Evolutionary conservation across 1,139 yeast genomes (phyloP), one percentile per base, ranked within the genome.

Genomic region (Saccharomyces hybrid): DNA sequence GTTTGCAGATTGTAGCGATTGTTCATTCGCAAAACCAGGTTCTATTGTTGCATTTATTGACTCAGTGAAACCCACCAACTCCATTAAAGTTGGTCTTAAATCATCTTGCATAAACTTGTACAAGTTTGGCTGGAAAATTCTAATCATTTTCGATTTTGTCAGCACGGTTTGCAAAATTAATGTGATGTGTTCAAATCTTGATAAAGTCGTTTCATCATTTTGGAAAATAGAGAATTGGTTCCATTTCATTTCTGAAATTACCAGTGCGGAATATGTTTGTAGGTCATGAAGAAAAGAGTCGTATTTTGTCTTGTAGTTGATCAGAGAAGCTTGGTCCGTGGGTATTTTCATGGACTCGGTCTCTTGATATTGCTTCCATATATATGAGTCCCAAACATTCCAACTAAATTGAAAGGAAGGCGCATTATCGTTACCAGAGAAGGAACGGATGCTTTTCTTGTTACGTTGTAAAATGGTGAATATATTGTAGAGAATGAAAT

Each of bases 361-460:
- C n/a, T 55, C 53, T 23, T 48, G 26, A 26, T 46, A 53, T 29
- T 53, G 51, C 4, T 56, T 47, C 56, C 61, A 57, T 7, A 64
- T 59, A 42, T 44, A 56, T 5, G 31, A 25, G 47, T 63, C 67
- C 62, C 62, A 60, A 1, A 62, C 57, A 26, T 55, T 58, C 51
- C 57, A 57, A n/a, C 3, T 49, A 13, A 32, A 16, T 25, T 47
- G 44, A 6, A 19, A 38, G 11, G 9, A 8, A 16, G 44, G 9
- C 11, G 19, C 8, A 16, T 38, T 3, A 38, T 6, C 19, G 13
- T 19, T 26, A 38, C n/a, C 3, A 38, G 44, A 14, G 44, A 38
- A 11, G n/a, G 13, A 11, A 14, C 25, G 44, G n/a, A 19, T 38
- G 19, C 19, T 38, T 13, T 38, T 38, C 13, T 38, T 38, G 11